These are phyloP conservation scores for Gentiana dahurica DNA, from an alignment of 257 asterid genomes.

Conservation along the genomic window DNA sequence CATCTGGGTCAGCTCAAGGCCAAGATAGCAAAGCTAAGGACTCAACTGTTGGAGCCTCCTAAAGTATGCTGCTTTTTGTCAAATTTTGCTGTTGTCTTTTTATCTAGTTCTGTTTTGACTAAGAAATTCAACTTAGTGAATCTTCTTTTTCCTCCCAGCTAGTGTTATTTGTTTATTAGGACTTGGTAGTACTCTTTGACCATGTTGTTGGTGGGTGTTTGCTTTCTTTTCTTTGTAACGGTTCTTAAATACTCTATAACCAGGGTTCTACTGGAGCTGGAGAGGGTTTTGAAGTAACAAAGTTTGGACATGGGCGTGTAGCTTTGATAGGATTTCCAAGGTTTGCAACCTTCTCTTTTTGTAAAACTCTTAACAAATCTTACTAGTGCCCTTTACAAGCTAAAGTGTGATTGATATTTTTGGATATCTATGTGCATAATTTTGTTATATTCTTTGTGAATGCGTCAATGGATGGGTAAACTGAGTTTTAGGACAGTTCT, in stretches of 20 bases:
- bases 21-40: slow-evolving; percentile 97
- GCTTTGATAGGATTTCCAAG: slow-evolving; percentile 99
- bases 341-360: slow-evolving; percentile 22
- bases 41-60: slow-evolving; percentile 96
- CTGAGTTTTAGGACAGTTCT: not conserved
- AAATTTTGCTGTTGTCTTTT: not conserved
- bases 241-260: slow-evolving; percentile 8
- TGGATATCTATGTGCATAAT: too few species aligned
- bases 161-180: not conserved
- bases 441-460: too few species aligned
- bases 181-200: not conserved
- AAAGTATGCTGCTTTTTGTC: slow-evolving; percentile 41
- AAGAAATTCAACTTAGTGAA: not conserved
- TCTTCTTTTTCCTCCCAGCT: not conserved
- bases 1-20: slow-evolving; percentile 99
- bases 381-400: too few species aligned
- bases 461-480: not conserved
- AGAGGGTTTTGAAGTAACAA: slow-evolving; percentile 99
- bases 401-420: too few species aligned
- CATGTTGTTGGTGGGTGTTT: not conserved
- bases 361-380: too few species aligned
- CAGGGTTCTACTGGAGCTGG: slow-evolving; percentile 98
- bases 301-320: slow-evolving; percentile 95
- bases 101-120: not conserved
- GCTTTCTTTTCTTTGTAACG: not conserved